phyloP scores from a whole-genome alignment of 805 yeast genomes.

The Wickerhamiella nectarea region DNA sequence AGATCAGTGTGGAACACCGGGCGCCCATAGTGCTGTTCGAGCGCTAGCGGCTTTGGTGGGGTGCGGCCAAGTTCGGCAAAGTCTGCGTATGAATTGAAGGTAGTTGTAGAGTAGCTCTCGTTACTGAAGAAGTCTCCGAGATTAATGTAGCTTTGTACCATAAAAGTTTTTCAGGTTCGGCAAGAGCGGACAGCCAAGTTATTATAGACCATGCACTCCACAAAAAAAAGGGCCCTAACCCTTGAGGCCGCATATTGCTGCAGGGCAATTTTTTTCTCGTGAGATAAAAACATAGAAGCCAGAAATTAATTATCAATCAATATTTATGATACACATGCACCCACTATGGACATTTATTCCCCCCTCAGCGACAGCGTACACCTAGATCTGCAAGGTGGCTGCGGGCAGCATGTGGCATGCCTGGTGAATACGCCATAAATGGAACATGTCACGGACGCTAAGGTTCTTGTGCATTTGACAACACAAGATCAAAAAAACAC shows the following conservation, averaged over 20 bases:
- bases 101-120: background rate
- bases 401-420: background rate
- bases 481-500: no score
- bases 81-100: conserved; percentile 2
- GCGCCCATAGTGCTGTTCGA: conserved; percentile 1
- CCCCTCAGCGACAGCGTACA: background rate
- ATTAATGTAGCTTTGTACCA: conserved; percentile 1
- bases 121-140: background rate
- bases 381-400: background rate
- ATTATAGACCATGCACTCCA: conserved; percentile 6
- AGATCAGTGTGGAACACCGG: background rate
- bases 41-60: conserved; percentile 1
- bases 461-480: no score
- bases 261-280: background rate
- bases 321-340: conserved; percentile 2
- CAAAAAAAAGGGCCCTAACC: conserved; percentile 5
- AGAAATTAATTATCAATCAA: conserved; percentile 1
- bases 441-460: no score
- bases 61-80: background rate
- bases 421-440: background rate
- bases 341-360: background rate
- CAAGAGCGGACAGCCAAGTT: background rate
- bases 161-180: background rate
- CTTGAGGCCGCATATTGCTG: conserved; percentile 1
- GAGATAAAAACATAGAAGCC: conserved; percentile 7